Evolutionary conservation across 139 green algal genomes (phyloP).

Genomic region (Tetradesmus obliquus): DNA sequence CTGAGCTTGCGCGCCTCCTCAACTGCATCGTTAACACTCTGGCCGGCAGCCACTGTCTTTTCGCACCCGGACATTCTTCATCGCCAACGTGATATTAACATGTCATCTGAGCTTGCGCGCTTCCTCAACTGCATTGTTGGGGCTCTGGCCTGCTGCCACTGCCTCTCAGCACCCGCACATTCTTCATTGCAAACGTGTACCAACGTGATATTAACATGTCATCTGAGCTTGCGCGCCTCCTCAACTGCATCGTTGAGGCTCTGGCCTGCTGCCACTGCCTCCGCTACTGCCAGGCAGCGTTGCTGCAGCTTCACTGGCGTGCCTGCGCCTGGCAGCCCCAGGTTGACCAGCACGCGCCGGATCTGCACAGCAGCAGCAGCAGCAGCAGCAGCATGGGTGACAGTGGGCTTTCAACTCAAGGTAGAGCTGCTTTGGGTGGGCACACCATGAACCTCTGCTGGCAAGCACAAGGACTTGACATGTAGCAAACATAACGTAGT

Average conservation of each 20-base stretch:
- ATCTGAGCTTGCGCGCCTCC: conserved; percentile 13
- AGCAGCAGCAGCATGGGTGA: background rate
- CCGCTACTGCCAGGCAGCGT: conserved; percentile 36
- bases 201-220: background rate
- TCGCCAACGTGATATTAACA: background rate
- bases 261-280: conserved; percentile 37
- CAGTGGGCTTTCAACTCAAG: background rate
- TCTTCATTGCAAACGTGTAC: background rate
- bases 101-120: background rate
- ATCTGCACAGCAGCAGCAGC: conserved; percentile 5
- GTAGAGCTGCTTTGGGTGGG: too few relatives aligned
- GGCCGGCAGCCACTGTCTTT: background rate
- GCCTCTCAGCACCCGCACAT: background rate
- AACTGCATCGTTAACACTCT: background rate
- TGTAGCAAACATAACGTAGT: too few relatives aligned
- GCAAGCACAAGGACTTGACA: too few relatives aligned
- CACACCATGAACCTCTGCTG: too few relatives aligned
- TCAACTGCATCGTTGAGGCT: conserved; percentile 17
- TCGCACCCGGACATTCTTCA: too few relatives aligned
- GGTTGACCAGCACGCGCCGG: conserved; percentile 36
- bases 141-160: background rate
- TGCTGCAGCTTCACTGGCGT: conserved; percentile 58
- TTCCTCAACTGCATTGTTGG: background rate
- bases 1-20: background rate
- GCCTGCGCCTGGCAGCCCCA: conserved; percentile 48